Evolutionary conservation across 805 yeast genomes (phyloP).

Genomic region (Kodamaea laetipori): DNA sequence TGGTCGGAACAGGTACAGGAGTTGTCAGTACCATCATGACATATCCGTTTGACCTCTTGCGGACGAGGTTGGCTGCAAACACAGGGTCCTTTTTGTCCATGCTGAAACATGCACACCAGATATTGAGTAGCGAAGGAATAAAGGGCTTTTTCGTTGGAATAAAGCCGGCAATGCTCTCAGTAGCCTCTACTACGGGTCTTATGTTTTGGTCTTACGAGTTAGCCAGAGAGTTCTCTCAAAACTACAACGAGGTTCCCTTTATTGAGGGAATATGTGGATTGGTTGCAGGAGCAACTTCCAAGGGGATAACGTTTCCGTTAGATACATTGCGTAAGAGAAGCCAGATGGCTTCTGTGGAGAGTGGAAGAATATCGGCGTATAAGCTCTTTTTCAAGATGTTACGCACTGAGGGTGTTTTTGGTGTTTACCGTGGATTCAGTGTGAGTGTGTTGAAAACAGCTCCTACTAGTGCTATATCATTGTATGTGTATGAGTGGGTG

Average conservation of each 20-base stretch:
- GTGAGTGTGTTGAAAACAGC: constrained; percentile 77
- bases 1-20: constrained; percentile 82
- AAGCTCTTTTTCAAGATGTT: constrained; percentile 43
- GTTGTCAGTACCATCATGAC: constrained; percentile 68
- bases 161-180: constrained; percentile 55
- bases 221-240: constrained; percentile 39
- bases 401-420: constrained; percentile 58
- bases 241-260: constrained; percentile 34
- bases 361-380: constrained; percentile 16
- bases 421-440: constrained; percentile 73
- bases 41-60: constrained; percentile 86
- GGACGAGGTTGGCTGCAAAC: constrained; percentile 84
- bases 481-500: constrained; percentile 60
- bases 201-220: constrained; percentile 71
- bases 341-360: constrained; percentile 51
- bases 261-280: constrained; percentile 66
- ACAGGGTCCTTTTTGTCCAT: constrained; percentile 43
- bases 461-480: constrained; percentile 71
- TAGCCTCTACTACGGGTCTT: constrained; percentile 71
- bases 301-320: constrained; percentile 77
- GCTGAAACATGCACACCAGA: constrained; percentile 24
- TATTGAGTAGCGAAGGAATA: constrained; percentile 37
- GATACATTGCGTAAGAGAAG: constrained; percentile 79
- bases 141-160: constrained; percentile 54
- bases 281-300: constrained; percentile 74